phyloP scores from a whole-genome alignment of 176 grass and related monocot genomes.

The Carex kokanica region DNA sequence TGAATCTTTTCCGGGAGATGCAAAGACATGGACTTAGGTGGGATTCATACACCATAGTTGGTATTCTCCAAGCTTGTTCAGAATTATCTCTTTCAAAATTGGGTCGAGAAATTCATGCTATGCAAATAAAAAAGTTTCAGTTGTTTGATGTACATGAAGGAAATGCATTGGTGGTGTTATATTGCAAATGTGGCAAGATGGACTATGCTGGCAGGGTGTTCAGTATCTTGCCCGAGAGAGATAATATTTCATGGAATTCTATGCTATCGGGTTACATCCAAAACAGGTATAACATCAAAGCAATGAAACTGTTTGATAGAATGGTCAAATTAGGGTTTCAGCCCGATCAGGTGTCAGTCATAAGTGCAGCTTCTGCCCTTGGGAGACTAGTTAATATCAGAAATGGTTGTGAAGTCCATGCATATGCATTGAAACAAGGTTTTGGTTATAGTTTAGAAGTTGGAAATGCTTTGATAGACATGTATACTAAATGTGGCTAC shows the following conservation, averaged over 20 bases:
- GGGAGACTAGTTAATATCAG: constrained; percentile 50
- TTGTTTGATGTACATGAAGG: constrained; percentile 43
- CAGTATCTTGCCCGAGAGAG: constrained; percentile 47
- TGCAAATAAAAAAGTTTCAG: constrained; percentile 40
- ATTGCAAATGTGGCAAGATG: constrained; percentile 51
- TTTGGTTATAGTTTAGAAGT: constrained; percentile 65
- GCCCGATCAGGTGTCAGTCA: constrained; percentile 61
- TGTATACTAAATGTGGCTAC: constrained; percentile 63
- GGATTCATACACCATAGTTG: constrained; percentile 77
- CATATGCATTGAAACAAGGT: constrained; percentile 63
- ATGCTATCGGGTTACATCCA: constrained; percentile 80
- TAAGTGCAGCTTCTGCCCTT: constrained; percentile 63
- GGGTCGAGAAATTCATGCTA: constrained; percentile 72
- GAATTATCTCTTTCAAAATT: constrained; percentile 53
- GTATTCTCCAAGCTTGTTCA: constrained; percentile 60
- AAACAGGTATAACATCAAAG: constrained; percentile 53
- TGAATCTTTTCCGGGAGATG: constrained; percentile 66
- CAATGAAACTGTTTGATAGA: constrained; percentile 43
- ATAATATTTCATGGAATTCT: constrained; percentile 87
- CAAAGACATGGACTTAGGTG: constrained; percentile 40
- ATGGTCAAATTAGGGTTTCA: constrained; percentile 48
- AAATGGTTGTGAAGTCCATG: constrained; percentile 66
- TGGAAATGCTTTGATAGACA: constrained; percentile 81
- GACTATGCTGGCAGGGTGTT: constrained; percentile 52
- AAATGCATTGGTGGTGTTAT: constrained; percentile 76